Percentiles rank a stretch among this genome's conserved stretches.
phyloP scores from a whole-genome alignment of 1,284 basidiomycete species.

The Cryptococcus wingfieldii region DNA sequence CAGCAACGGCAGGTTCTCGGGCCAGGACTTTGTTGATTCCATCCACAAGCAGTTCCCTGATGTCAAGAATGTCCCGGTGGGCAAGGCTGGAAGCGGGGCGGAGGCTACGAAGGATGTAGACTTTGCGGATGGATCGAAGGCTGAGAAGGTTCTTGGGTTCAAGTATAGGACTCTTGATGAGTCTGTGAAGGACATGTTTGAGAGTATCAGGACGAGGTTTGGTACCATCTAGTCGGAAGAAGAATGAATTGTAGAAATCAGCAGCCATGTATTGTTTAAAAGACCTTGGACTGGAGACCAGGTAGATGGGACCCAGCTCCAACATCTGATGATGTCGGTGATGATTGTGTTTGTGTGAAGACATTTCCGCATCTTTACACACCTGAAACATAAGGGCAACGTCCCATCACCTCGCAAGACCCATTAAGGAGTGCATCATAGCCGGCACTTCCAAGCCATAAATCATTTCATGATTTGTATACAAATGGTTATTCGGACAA shows the following conservation, averaged over 20 bases:
- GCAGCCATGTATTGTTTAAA: neutral
- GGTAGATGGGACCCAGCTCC: too few relatives aligned
- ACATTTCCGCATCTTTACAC: neutral
- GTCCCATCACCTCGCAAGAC: too few relatives aligned
- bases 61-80: conserved; percentile 32
- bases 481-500: too few relatives aligned
- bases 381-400: neutral
- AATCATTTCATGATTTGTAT: too few relatives aligned
- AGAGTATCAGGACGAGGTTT: conserved; percentile 33
- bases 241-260: conserved; percentile 1
- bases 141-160: conserved; percentile 34
- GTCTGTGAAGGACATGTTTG: conserved; percentile 32
- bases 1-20: conserved; percentile 42
- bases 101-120: conserved; percentile 37
- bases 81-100: conserved; percentile 27
- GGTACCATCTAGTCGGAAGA: neutral
- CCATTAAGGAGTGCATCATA: neutral
- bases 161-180: conserved; percentile 33
- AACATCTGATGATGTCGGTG: too few relatives aligned
- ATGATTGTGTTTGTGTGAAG: too few relatives aligned
- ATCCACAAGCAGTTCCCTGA: conserved; percentile 27
- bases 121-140: conserved; percentile 31
- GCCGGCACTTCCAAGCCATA: neutral
- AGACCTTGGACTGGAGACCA: too few relatives aligned
- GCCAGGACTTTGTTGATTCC: conserved; percentile 30